Percentiles rank a stretch among this genome's conserved stretches.
These are phyloP conservation scores for Pythium graminicola DNA, from an alignment of 352 stramenopile genomes.

Conservation along the genomic window DNA sequence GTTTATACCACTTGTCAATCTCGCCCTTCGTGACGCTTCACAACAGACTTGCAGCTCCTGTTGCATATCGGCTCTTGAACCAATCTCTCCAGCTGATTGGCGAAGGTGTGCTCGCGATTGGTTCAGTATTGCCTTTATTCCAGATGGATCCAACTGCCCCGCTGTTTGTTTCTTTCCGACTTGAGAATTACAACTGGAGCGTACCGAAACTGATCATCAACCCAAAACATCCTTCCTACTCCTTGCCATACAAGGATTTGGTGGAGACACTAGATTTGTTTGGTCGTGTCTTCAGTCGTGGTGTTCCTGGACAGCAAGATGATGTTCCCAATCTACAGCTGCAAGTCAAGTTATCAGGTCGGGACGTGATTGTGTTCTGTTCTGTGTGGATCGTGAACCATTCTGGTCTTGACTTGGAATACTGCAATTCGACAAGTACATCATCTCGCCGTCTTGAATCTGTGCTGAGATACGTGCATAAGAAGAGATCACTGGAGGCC, in stretches of 20 bases:
- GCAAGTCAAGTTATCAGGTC: conserved; percentile 71
- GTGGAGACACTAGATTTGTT: conserved; percentile 65
- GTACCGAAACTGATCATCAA: conserved; percentile 72
- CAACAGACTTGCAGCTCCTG: conserved; percentile 72
- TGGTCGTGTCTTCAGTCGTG: conserved; percentile 60
- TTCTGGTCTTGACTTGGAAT: conserved; percentile 76
- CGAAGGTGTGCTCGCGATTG: conserved; percentile 79
- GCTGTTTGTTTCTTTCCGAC: conserved; percentile 75
- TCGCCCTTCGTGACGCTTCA: conserved; percentile 79
- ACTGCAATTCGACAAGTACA: conserved; percentile 78
- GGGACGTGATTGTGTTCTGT: conserved; percentile 81
- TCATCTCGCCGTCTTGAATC: conserved; percentile 57
- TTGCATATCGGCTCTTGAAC: conserved; percentile 81
- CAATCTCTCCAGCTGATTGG: conserved; percentile 76
- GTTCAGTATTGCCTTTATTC: conserved; percentile 77
- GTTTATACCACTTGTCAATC: conserved; percentile 76
- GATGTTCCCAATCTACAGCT: conserved; percentile 79
- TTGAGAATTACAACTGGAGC: conserved; percentile 89
- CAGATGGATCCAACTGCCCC: conserved; percentile 60
- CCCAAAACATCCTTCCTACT: conserved; percentile 57
- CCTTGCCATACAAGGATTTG: conserved; percentile 71
- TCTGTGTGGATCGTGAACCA: conserved; percentile 88
- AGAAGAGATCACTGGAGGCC: conserved; percentile 30
- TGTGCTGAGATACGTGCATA: conserved; percentile 73
- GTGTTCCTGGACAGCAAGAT: conserved; percentile 59